These are phyloP conservation scores for Zymoseptoria brevis DNA, from an alignment of 2,329 filamentous ascomycete genomes.

Conservation along the genomic window DNA sequence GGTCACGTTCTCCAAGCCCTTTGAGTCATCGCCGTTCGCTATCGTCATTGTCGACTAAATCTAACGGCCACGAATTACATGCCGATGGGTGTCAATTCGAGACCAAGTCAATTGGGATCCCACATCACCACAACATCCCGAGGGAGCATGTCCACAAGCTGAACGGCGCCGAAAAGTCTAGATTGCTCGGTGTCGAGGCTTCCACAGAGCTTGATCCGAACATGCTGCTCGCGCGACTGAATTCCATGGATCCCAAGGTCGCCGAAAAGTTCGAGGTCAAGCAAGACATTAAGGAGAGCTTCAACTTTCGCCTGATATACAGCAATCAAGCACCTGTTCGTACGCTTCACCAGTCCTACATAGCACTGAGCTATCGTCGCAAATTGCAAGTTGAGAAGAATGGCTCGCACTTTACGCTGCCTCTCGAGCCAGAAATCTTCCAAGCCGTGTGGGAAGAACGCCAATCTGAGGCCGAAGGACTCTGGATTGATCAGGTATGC, in stretches of 20 bases:
- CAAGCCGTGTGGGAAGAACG: constrained; percentile 36
- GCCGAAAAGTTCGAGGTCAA: constrained; percentile 27
- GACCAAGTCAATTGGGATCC: constrained; percentile 17
- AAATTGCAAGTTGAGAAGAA: constrained; percentile 25
- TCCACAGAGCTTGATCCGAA: constrained; percentile 14
- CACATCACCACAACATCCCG: constrained; percentile 17
- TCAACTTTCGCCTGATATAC: constrained; percentile 34
- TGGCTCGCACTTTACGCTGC: constrained; percentile 33
- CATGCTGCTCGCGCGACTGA: constrained; percentile 18
- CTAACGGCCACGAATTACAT: constrained; percentile 1
- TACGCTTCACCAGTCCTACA: constrained; percentile 32
- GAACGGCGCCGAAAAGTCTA: constrained; percentile 18
- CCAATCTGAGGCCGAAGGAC: constrained; percentile 29
- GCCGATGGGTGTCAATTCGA: constrained; percentile 14
- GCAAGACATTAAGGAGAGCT: constrained; percentile 25
- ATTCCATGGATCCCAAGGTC: constrained; percentile 16
- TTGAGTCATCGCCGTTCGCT: constrained; percentile 3
- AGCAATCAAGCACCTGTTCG: constrained; percentile 26
- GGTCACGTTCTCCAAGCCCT: constrained; percentile 15
- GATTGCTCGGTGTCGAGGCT: constrained; percentile 22
- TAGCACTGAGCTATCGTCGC: constrained; percentile 39
- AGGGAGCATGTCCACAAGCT: constrained; percentile 23
- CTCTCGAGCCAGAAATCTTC: constrained; percentile 33
- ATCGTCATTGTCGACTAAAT: not conserved
- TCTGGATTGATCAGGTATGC: constrained; percentile 38